These are phyloP conservation scores for Plantago rigida DNA, from an alignment of 305 asterid genomes.

Conservation along the genomic window DNA sequence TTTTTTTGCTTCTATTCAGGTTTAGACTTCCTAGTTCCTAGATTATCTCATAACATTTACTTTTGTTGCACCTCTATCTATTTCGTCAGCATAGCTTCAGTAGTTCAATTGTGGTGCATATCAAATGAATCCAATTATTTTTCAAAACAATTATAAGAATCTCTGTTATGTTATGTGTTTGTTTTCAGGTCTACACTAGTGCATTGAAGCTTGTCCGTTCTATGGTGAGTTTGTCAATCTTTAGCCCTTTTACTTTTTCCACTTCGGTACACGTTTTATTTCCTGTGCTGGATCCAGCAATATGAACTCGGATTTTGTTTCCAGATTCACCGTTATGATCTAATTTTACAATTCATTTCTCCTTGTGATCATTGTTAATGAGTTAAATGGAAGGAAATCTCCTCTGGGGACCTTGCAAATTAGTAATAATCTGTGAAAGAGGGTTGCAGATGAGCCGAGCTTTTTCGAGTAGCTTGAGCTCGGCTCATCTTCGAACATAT, in stretches of 20 bases:
- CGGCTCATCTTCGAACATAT: too few relatives aligned
- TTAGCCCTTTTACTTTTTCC: conserved; percentile 16
- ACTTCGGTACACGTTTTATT: not conserved
- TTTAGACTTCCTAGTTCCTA: not conserved
- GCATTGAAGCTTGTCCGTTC: conserved; percentile 98
- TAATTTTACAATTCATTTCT: conserved; percentile 10
- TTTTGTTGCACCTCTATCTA: conserved; percentile 8
- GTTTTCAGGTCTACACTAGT: conserved; percentile 79
- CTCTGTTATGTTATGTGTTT: conserved; percentile 20
- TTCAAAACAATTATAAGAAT: not conserved
- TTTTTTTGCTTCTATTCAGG: not conserved
- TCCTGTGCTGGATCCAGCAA: conserved; percentile 9
- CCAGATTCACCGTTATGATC: conserved; percentile 11
- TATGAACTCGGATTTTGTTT: not conserved
- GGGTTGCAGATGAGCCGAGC: conserved; percentile 8
- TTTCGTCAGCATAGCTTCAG: conserved; percentile 3
- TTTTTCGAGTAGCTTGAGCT: not conserved
- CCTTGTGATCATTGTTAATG: conserved; percentile 1
- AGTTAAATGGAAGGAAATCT: not conserved
- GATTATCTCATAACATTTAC: conserved; percentile 3
- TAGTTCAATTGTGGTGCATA: not conserved
- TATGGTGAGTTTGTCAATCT: conserved; percentile 55
- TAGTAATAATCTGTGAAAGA: too few relatives aligned
- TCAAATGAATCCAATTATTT: conserved; percentile 13
- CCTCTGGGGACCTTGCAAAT: not conserved